Base-by-base conservation (phyloP, 2,329 filamentous ascomycete species). In the Leptographium procerum region DNA sequence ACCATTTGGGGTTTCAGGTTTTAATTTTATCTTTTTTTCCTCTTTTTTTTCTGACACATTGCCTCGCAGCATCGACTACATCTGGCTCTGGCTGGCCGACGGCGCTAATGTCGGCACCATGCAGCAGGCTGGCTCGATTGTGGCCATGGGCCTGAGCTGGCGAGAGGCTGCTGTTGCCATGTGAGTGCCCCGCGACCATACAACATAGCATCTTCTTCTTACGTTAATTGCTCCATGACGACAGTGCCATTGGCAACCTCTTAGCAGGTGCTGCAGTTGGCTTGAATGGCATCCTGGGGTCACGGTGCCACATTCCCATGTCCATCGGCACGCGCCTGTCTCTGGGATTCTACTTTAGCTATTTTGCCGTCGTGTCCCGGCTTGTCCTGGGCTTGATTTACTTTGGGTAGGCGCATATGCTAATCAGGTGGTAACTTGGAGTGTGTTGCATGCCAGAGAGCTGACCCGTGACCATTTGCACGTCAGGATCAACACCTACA, bases 231-330 rank as follows among this genome's bases (percentile, higher is more conserved):
- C 28, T 7, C 14, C n/a, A n/a, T n/a, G n/a, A n/a, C n/a, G n/a
- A 13, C 29, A 63, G 60, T 52, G 62, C 62, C 13, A 62, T 59
- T 10, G 62, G 62, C 29, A 60, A 60, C 19, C 55, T 61, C 22
- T 43, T 63, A 2, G 59, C 59, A 26, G 52, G 31, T 8, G n/a
- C 82, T 52, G 78, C 69, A 14, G 70, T 69, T 64, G 70, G 69
- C 4, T 63, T 72, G 28, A 71, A 72, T 55, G 69, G 70, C 31
- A 68, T 68, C 14, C 70, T 69, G 60, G 68, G 69, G 11, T 67
- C 69, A 2, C 66, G 68, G 53, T 62, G 70, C n/a, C 71, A 73
- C 58, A 69, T 71, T 33, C 69, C 70, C 14, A 73, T 73, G 64
- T 69, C 70, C 1, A 69, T 73, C 19, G 66, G 67, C 4, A 64